Conservation (phyloP, 106 monocot genomes). For the Dioscorea zingiberensis region DNA sequence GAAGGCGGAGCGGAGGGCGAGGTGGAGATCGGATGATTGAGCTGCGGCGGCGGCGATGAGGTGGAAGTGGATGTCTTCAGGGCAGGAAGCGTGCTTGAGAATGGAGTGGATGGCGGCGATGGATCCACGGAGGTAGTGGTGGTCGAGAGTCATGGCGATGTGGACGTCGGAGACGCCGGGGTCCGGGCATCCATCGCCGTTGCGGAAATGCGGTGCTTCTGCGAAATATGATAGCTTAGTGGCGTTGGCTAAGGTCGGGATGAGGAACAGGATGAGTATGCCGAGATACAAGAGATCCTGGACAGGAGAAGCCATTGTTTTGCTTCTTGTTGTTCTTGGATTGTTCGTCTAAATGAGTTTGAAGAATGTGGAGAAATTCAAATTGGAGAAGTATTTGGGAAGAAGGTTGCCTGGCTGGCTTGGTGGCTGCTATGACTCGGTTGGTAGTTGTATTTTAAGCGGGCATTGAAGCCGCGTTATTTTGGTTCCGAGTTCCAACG, state of each 20-base stretch:
- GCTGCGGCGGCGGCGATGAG: conserved; percentile 15
- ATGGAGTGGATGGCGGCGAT: conserved; percentile 29
- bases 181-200: background rate
- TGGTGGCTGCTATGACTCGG: too few species aligned
- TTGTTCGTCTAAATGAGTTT: too few species aligned
- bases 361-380: too few species aligned
- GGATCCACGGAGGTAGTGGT: conserved; percentile 21
- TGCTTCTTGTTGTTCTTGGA: too few species aligned
- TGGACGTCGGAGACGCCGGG: conserved; percentile 4
- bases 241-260: background rate
- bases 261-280: background rate
- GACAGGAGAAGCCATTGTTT: background rate
- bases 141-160: conserved; percentile 29
- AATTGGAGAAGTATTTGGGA: too few species aligned
- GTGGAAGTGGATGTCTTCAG: conserved; percentile 19
- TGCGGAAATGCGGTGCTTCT: background rate
- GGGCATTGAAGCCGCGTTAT: too few species aligned
- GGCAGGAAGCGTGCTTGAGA: conserved; percentile 26
- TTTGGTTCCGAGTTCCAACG: too few species aligned
- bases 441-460: too few species aligned
- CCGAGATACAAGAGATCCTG: background rate
- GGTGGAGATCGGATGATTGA: background rate
- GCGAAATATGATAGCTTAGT: background rate
- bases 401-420: too few species aligned
- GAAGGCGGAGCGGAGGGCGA: conserved; percentile 12